phyloP scores from a whole-genome alignment of 345 rosid species.

The Mercurialis annua region DNA sequence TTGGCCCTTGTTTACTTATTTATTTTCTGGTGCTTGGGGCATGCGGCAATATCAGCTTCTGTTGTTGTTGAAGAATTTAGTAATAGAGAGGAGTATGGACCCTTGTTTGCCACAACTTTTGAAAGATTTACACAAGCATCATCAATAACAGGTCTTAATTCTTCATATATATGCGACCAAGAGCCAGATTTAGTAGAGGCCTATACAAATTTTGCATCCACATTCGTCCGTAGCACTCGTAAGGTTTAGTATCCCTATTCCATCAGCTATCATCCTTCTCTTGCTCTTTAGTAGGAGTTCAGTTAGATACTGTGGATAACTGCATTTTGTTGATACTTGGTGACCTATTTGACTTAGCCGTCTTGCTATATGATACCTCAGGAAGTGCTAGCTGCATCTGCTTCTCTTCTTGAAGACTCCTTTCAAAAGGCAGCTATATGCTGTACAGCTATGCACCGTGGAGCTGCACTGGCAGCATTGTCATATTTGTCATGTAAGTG shows the following conservation, averaged over 20 bases:
- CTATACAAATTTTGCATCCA: conserved; percentile 80
- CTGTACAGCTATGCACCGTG: conserved; percentile 99
- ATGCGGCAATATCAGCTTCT: conserved; percentile 51
- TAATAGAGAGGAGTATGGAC: conserved; percentile 74
- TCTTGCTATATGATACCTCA: conserved; percentile 28
- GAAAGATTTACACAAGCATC: conserved; percentile 82
- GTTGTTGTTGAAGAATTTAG: conserved; percentile 90
- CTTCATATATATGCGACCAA: conserved; percentile 93
- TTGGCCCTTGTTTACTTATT: neutral
- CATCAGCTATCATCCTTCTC: neutral
- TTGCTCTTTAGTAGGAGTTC: neutral
- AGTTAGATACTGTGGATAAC: neutral
- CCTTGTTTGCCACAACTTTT: conserved; percentile 68
- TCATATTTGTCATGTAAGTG: conserved; percentile 83
- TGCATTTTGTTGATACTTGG: conserved; percentile 11
- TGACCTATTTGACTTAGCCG: conserved; percentile 12
- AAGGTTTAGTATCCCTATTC: conserved; percentile 51
- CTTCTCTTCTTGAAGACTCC: conserved; percentile 75
- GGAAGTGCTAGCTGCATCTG: conserved; percentile 78
- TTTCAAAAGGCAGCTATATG: conserved; percentile 97
- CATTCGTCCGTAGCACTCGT: conserved; percentile 64
- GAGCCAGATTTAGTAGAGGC: conserved; percentile 98
- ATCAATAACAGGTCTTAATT: conserved; percentile 78
- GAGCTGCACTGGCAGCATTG: conserved; percentile 94
- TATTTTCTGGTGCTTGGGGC: neutral